These are phyloP conservation scores for Ceratocystis cubensis DNA, from an alignment of 2,329 filamentous ascomycete genomes.

Conservation along the genomic window DNA sequence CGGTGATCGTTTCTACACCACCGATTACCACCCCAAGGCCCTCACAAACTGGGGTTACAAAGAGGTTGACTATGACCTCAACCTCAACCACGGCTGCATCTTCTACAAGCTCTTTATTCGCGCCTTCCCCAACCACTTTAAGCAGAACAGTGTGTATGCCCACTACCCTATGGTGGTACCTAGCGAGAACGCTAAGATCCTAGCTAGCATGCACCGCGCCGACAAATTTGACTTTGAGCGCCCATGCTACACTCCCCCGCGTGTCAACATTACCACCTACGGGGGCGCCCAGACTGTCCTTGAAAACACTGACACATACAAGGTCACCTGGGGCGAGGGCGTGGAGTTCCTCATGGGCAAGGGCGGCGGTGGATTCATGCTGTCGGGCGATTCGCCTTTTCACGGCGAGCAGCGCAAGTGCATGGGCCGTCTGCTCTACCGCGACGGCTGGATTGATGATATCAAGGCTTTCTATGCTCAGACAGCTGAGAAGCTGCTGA, in stretches of 20 bases:
- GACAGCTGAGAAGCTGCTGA: conserved; percentile 48
- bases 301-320: conserved; percentile 48
- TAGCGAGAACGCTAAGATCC: conserved; percentile 57
- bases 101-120: conserved; percentile 75
- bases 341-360: conserved; percentile 50
- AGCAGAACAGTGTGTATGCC: conserved; percentile 64
- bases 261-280: conserved; percentile 48
- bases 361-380: conserved; percentile 43
- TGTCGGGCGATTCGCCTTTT: conserved; percentile 38
- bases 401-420: conserved; percentile 40
- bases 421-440: conserved; percentile 47
- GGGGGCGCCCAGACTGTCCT: conserved; percentile 50
- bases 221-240: conserved; percentile 57
- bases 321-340: conserved; percentile 50
- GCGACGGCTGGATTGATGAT: conserved; percentile 47
- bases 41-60: conserved; percentile 77
- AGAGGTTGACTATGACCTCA: conserved; percentile 59
- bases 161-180: conserved; percentile 65
- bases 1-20: conserved; percentile 66
- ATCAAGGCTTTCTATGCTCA: conserved; percentile 56
- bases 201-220: conserved; percentile 53
- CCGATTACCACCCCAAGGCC: conserved; percentile 60
- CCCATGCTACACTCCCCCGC: conserved; percentile 39
- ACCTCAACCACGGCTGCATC: conserved; percentile 66
- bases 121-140: conserved; percentile 67